Evolutionary conservation across 1,139 yeast genomes (phyloP).

Genomic region (Lodderomyces beijingensis): DNA sequence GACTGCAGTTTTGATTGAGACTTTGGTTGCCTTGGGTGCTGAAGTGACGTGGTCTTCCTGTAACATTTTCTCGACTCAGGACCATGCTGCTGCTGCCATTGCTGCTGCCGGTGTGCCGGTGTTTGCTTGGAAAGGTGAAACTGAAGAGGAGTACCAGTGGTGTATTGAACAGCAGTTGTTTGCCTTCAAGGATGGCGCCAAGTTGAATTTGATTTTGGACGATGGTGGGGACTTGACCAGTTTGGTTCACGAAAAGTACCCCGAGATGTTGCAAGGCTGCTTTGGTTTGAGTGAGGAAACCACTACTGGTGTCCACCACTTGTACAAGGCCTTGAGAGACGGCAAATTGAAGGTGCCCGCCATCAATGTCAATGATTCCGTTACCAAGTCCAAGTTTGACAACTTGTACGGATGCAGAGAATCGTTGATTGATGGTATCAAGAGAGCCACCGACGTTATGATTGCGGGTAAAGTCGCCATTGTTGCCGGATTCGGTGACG

Average conservation of each 20-base stretch:
- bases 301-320: slow-evolving; percentile 99
- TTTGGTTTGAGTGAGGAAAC: slow-evolving; percentile 98
- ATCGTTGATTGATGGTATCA: slow-evolving; percentile 97
- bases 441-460: slow-evolving; percentile 99
- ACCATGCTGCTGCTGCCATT: slow-evolving; percentile 99
- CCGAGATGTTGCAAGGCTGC: slow-evolving; percentile 94
- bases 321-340: slow-evolving; percentile 93
- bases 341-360: slow-evolving; percentile 96
- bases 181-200: slow-evolving; percentile 95
- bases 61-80: slow-evolving; percentile 99
- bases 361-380: slow-evolving; percentile 98
- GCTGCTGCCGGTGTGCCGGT: slow-evolving; percentile 99
- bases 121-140: slow-evolving; percentile 99
- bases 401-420: slow-evolving; percentile 99
- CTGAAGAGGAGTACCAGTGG: slow-evolving; percentile 99
- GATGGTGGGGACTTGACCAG: slow-evolving; percentile 99
- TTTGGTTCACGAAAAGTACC: slow-evolving; percentile 96
- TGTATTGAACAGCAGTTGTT: slow-evolving; percentile 99
- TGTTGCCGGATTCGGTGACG: slow-evolving; percentile 99
- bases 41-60: slow-evolving; percentile 99
- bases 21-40: slow-evolving; percentile 96
- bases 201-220: slow-evolving; percentile 95
- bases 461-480: slow-evolving; percentile 99
- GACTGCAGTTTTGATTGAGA: slow-evolving; percentile 98
- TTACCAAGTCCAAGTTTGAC: slow-evolving; percentile 98